Conservation (phyloP, 108 stramenopile species). For the Bacterosira constricta region DNA sequence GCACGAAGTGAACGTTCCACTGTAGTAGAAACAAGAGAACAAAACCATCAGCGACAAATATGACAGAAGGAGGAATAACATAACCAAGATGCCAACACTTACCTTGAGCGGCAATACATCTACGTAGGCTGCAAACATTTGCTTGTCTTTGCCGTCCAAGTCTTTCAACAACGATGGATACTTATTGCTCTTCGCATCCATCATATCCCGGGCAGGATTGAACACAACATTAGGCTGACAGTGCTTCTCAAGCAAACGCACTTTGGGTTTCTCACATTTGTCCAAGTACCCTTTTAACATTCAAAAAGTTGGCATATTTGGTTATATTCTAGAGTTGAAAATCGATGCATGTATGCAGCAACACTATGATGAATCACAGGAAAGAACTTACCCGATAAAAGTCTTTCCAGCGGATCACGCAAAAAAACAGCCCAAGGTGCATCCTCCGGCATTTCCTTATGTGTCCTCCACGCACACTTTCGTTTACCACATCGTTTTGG, state of each 20-base stretch:
- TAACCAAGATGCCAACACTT: background rate
- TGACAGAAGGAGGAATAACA: background rate
- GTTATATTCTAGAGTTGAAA: no score
- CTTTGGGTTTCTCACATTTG: constrained; percentile 34
- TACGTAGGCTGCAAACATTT: constrained; percentile 58
- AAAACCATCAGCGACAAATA: background rate
- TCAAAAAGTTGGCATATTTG: no score
- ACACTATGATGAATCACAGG: no score
- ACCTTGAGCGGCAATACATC: constrained; percentile 54
- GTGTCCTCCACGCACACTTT: constrained; percentile 29
- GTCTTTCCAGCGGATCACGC: constrained; percentile 68
- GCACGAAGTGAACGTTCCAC: constrained; percentile 71
- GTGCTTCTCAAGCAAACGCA: constrained; percentile 4
- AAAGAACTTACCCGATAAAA: no score
- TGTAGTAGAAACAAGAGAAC: background rate
- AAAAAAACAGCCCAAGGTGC: constrained; percentile 55
- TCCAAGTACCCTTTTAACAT: constrained; percentile 64
- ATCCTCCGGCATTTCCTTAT: constrained; percentile 10
- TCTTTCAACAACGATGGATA: constrained; percentile 13
- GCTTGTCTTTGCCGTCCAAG: constrained; percentile 28
- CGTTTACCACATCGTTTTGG: constrained; percentile 7
- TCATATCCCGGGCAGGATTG: constrained; percentile 13
- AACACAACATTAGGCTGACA: constrained; percentile 43
- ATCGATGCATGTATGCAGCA: no score
- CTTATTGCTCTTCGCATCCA: background rate